phyloP scores from a whole-genome alignment of 768 basidiomycete species.

The Auricularia sp. region DNA sequence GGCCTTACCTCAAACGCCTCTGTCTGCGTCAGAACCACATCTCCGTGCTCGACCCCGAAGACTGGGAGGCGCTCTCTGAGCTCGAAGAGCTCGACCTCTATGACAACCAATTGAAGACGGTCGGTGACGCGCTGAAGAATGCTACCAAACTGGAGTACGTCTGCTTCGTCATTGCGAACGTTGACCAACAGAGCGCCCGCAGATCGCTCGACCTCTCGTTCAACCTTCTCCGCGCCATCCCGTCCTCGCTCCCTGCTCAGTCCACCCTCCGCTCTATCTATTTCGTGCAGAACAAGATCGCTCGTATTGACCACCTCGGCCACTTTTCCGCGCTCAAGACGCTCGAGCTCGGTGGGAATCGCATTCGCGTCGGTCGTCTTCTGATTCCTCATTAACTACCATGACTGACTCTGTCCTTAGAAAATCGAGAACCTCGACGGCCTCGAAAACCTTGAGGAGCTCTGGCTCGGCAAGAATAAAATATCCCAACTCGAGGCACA shows the following conservation, averaged over 20 bases:
- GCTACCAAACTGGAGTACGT: slow-evolving; percentile 33
- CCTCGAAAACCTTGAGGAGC: slow-evolving; percentile 74
- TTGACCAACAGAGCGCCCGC: not conserved
- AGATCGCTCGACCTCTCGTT: slow-evolving; percentile 77
- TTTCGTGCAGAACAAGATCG: slow-evolving; percentile 95
- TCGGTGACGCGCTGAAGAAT: slow-evolving; percentile 56
- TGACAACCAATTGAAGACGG: slow-evolving; percentile 81
- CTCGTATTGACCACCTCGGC: slow-evolving; percentile 58
- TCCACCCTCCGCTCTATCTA: slow-evolving; percentile 66
- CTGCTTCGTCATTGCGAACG: not conserved
- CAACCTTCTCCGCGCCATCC: slow-evolving; percentile 72
- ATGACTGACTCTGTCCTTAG: slow-evolving; percentile 29
- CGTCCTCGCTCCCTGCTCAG: slow-evolving; percentile 50
- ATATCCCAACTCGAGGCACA: slow-evolving; percentile 74
- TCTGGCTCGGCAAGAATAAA: slow-evolving; percentile 99
- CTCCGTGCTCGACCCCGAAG: slow-evolving; percentile 56
- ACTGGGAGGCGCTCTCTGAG: slow-evolving; percentile 53
- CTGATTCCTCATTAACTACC: not conserved
- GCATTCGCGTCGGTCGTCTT: slow-evolving; percentile 57
- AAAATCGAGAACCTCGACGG: slow-evolving; percentile 79
- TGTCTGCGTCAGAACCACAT: slow-evolving; percentile 86
- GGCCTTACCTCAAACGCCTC: slow-evolving; percentile 52
- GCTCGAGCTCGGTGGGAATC: slow-evolving; percentile 90
- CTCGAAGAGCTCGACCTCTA: slow-evolving; percentile 92
- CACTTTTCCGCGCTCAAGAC: slow-evolving; percentile 54